These are phyloP conservation scores for Cryptococcus neoformans DNA, from an alignment of 1,284 basidiomycete genomes.

Conservation along the genomic window DNA sequence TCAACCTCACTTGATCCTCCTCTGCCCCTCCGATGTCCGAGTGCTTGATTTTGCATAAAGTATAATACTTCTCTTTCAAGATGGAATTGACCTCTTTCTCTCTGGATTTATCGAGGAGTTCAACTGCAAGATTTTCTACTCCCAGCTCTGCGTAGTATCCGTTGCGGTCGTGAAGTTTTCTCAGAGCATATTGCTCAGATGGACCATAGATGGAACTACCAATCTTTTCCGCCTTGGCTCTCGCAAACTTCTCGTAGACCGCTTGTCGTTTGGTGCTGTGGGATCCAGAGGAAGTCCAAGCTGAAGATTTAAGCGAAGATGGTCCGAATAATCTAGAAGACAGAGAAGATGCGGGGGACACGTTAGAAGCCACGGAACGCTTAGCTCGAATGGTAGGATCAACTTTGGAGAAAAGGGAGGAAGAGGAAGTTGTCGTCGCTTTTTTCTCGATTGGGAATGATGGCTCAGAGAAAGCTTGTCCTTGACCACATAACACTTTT, in stretches of 20 bases:
- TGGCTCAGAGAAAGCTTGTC: slow-evolving; percentile 1
- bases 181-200: neutral
- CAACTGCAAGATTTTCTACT: neutral
- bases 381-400: no score
- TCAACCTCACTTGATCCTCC: no score
- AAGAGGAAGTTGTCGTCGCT: neutral
- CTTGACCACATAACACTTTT: neutral
- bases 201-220: neutral
- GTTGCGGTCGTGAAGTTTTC: slow-evolving; percentile 3
- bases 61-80: no score
- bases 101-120: neutral
- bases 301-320: no score
- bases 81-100: no score
- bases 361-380: neutral
- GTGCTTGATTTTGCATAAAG: no score
- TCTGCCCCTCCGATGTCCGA: no score
- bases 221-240: neutral
- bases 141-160: slow-evolving; percentile 7
- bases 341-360: neutral
- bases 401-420: neutral
- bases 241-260: neutral
- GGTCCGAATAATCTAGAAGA: neutral
- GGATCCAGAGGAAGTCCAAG: neutral
- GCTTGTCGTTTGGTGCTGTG: neutral
- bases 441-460: slow-evolving; percentile 2